Evolutionary conservation across 2,329 filamentous ascomycete genomes (phyloP), one percentile per base, ranked within the genome.

Genomic region (Colletotrichum plurivorum): DNA sequence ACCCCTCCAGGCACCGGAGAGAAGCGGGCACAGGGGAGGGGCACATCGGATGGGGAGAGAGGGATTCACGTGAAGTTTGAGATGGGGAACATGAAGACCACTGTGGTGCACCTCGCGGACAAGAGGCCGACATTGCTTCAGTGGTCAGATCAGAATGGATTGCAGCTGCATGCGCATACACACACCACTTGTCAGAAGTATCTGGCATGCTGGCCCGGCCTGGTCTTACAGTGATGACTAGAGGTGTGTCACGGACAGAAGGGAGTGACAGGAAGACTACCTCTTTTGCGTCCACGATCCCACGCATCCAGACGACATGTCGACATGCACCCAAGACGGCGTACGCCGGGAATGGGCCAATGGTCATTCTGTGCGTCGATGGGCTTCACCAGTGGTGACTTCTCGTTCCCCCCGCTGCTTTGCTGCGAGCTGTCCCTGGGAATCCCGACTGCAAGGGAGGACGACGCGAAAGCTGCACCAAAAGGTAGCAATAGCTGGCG

Each of bases 21-120:
- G 64, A 66, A 64, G 66, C 67, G 67, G 67, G 63, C 67, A 69
- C 53, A 57, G 18, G 64, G 63, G 31, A 69, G 67, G 67, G 67
- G 67, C 62, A 69, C 16, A 49, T 39, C 54, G 55, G 22, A 61
- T 39, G 62, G 62, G 54, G 61, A 27, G 49, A 60, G 66, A 66
- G 55, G 54, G 66, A 36, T 36, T 36, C 31, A 36, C 31, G 31
- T 41, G 49, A 52, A 56, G 41, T 39, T 39, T n/a, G 48, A 46
- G 27, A 25, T 45, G 54, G 27, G 45, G 13, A 46, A 18, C 16
- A 16, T 46, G 45, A 9, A 16, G 16, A 18, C 45, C 45, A 18
- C 22, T 4, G 3, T 25, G 22, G 3, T 25, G 22, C 22, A 25
- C 45, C 45, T 36, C 31, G 31, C 31, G 31, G 31, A 36, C 31